phyloP scores from a whole-genome alignment of 2,329 filamentous ascomycete genomes.

The Rutstroemia sydowiana region DNA sequence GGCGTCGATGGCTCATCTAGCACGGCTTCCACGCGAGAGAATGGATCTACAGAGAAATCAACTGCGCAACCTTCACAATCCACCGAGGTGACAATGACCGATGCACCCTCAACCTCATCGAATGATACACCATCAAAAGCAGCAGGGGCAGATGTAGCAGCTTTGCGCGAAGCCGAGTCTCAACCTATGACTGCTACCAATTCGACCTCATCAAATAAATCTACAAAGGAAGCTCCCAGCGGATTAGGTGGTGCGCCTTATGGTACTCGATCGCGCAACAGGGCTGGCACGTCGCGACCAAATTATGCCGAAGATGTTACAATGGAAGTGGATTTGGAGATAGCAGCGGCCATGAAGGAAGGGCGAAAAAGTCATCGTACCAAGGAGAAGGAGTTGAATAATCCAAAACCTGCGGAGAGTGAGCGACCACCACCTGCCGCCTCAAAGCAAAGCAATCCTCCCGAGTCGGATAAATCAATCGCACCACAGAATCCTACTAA shows the following conservation, averaged over 20 bases:
- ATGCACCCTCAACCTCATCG: slow-evolving; percentile 5
- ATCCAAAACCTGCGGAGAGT: slow-evolving; percentile 12
- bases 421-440: slow-evolving; percentile 21
- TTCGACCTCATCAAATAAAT: slow-evolving; percentile 38
- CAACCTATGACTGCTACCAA: slow-evolving; percentile 44
- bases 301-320: slow-evolving; percentile 97
- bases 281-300: slow-evolving; percentile 67
- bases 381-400: slow-evolving; percentile 16
- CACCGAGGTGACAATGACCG: slow-evolving; percentile 10
- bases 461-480: slow-evolving; percentile 24
- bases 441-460: slow-evolving; percentile 35
- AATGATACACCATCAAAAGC: slow-evolving; percentile 11
- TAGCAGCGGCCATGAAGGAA: slow-evolving; percentile 48
- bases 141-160: slow-evolving; percentile 11
- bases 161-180: slow-evolving; percentile 26
- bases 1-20: slow-evolving; percentile 20
- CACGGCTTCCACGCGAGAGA: slow-evolving; percentile 15
- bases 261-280: slow-evolving; percentile 89
- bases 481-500: slow-evolving; percentile 31
- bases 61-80: slow-evolving; percentile 13
- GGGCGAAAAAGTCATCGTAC: slow-evolving; percentile 47
- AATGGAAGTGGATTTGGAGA: slow-evolving; percentile 83
- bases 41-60: slow-evolving; percentile 12
- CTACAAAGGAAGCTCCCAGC: slow-evolving; percentile 39
- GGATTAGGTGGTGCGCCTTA: slow-evolving; percentile 43